A percentile compares a stretch with the other conserved stretches of the same genome.
These are phyloP conservation scores for Henningerozyma blattae DNA, from an alignment of 805 yeast species.

Conservation along the genomic window DNA sequence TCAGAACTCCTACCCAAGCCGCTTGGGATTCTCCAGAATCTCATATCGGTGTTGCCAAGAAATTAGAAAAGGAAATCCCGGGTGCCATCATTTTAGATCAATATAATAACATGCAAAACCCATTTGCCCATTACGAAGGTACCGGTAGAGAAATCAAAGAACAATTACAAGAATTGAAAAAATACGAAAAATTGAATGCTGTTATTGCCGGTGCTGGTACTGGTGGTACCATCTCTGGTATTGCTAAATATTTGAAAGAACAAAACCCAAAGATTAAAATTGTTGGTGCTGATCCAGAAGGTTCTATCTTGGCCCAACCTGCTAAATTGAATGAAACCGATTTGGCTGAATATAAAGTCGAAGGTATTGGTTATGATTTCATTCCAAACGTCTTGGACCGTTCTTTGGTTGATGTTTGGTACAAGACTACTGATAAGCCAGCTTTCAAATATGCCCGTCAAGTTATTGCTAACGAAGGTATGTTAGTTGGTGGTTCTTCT, in stretches of 20 bases:
- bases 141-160: constrained; percentile 81
- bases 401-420: constrained; percentile 59
- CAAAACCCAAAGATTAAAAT: constrained; percentile 49
- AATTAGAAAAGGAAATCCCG: constrained; percentile 71
- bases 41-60: constrained; percentile 78
- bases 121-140: constrained; percentile 72
- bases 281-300: constrained; percentile 78
- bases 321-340: constrained; percentile 50
- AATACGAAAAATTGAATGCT: constrained; percentile 50
- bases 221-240: constrained; percentile 85
- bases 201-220: constrained; percentile 91
- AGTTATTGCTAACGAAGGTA: constrained; percentile 74
- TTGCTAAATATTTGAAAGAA: constrained; percentile 63
- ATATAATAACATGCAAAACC: constrained; percentile 67
- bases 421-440: constrained; percentile 75
- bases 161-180: constrained; percentile 38
- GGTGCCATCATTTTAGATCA: constrained; percentile 78
- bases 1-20: constrained; percentile 85
- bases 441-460: constrained; percentile 73
- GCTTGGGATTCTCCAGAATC: constrained; percentile 91
- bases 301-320: constrained; percentile 75
- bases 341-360: constrained; percentile 57
- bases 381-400: constrained; percentile 72
- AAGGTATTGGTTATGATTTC: constrained; percentile 87
- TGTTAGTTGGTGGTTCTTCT: constrained; percentile 81